phyloP scores from a whole-genome alignment of 2,329 filamentous ascomycete species.

The Xenoacremonium recifei region DNA sequence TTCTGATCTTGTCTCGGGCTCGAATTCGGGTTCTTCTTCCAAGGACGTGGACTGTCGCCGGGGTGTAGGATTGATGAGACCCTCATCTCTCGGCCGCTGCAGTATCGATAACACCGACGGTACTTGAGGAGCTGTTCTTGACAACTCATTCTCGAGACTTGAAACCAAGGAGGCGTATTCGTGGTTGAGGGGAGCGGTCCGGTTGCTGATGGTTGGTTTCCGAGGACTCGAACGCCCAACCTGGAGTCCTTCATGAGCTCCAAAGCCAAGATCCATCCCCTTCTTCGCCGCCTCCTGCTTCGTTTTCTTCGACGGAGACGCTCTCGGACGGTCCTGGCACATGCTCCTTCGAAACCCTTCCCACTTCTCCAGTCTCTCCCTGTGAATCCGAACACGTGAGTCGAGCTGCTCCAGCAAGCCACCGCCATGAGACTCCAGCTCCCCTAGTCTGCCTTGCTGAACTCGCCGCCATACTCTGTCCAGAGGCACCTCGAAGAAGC shows the following conservation, averaged over 20 bases:
- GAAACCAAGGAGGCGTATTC: constrained; percentile 46
- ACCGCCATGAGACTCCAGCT: constrained; percentile 50
- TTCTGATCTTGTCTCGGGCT: constrained; percentile 43
- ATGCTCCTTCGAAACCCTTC: constrained; percentile 59
- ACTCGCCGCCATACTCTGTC: constrained; percentile 70
- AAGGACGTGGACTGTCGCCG: constrained; percentile 5
- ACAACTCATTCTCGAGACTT: constrained; percentile 42
- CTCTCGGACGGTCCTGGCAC: constrained; percentile 33
- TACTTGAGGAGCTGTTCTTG: constrained; percentile 18
- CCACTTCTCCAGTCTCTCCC: constrained; percentile 70
- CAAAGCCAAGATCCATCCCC: constrained; percentile 55
- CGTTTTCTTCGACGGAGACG: constrained; percentile 22
- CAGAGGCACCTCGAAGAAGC: constrained; percentile 65
- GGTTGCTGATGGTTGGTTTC: constrained; percentile 20
- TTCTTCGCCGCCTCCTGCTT: constrained; percentile 26
- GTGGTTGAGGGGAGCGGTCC: constrained; percentile 26
- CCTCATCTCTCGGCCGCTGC: constrained; percentile 9
- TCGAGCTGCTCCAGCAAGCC: constrained; percentile 72
- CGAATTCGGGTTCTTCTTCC: constrained; percentile 7
- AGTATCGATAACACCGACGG: constrained; percentile 20
- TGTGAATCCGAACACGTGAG: constrained; percentile 63
- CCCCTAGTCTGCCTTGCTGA: constrained; percentile 54
- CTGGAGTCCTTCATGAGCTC: constrained; percentile 48
- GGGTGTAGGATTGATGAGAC: background rate
- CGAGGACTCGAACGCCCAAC: constrained; percentile 34